A percentile compares a stretch with the other conserved stretches of the same genome.
phyloP scores from a whole-genome alignment of 208 protist genomes.

The Porcisia hertigi region DNA sequence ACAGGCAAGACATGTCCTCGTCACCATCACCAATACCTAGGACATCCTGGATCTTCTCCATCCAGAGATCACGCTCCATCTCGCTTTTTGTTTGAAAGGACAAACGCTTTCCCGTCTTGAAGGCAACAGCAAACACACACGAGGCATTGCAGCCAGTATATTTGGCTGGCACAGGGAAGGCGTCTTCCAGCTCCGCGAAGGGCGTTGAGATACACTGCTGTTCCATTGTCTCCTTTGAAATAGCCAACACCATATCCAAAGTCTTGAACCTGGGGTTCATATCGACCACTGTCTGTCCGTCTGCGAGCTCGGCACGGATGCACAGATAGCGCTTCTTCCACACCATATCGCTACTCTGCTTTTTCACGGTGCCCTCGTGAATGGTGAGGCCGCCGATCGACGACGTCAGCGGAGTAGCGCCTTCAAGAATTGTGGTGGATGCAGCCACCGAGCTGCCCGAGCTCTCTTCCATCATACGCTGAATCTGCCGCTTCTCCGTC shows the following conservation, averaged over 20 bases:
- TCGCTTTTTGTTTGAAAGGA: slow-evolving; percentile 71
- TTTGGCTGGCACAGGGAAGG: slow-evolving; percentile 75
- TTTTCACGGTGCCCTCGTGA: slow-evolving; percentile 63
- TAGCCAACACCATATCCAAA: slow-evolving; percentile 65
- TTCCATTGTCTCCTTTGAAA: slow-evolving; percentile 79
- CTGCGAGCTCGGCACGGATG: slow-evolving; percentile 64
- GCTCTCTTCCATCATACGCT: slow-evolving; percentile 62
- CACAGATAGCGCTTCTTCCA: slow-evolving; percentile 82
- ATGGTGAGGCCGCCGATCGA: slow-evolving; percentile 57
- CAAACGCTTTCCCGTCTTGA: slow-evolving; percentile 74
- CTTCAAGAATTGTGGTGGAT: slow-evolving; percentile 69
- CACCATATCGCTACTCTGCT: slow-evolving; percentile 78
- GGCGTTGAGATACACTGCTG: slow-evolving; percentile 78
- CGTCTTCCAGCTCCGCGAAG: slow-evolving; percentile 76
- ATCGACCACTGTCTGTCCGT: slow-evolving; percentile 51
- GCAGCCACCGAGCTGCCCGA: slow-evolving; percentile 39
- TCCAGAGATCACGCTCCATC: slow-evolving; percentile 70
- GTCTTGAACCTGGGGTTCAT: slow-evolving; percentile 68
- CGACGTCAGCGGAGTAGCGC: slow-evolving; percentile 55
- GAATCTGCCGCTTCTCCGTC: slow-evolving; percentile 44
- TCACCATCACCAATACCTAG: slow-evolving; percentile 76
- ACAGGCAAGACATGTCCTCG: slow-evolving; percentile 25
- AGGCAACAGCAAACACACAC: slow-evolving; percentile 77
- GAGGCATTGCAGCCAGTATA: slow-evolving; percentile 74
- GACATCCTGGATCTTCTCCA: slow-evolving; percentile 83